These are phyloP conservation scores for Chloris gayana DNA, from an alignment of 176 grass and related monocot genomes.

Conservation along the genomic window DNA sequence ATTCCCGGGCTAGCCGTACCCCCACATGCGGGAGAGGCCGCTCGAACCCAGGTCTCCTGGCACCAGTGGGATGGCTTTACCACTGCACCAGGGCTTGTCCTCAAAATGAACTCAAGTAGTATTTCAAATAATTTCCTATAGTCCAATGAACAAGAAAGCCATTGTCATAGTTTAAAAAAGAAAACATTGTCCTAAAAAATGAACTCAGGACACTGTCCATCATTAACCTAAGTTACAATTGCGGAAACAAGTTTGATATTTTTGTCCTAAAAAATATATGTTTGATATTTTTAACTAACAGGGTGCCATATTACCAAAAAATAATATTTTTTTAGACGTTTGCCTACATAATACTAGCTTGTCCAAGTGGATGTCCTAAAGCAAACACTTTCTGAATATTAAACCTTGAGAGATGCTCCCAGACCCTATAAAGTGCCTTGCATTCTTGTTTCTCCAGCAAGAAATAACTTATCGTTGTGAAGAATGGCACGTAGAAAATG, in stretches of 20 bases:
- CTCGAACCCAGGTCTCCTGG: too few species aligned
- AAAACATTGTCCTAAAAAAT: not conserved
- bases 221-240: not conserved
- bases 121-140: slow-evolving; percentile 4
- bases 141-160: slow-evolving; percentile 2
- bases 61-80: too few species aligned
- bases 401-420: slow-evolving; percentile 92
- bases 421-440: slow-evolving; percentile 99
- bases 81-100: too few species aligned
- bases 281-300: slow-evolving; percentile 23
- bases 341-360: slow-evolving; percentile 26
- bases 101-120: not conserved
- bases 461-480: slow-evolving; percentile 97
- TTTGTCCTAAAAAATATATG: too few species aligned
- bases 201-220: not conserved
- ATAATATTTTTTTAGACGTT: not conserved
- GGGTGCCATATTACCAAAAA: not conserved
- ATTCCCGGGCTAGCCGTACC: too few species aligned
- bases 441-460: slow-evolving; percentile 96
- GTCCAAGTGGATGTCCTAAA: slow-evolving; percentile 35
- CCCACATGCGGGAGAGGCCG: too few species aligned
- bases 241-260: not conserved
- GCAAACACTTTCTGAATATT: slow-evolving; percentile 57
- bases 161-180: too few species aligned
- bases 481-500: slow-evolving; percentile 93